Conservation (phyloP, 139 green algal species). For the Asterochloris sp. region DNA sequence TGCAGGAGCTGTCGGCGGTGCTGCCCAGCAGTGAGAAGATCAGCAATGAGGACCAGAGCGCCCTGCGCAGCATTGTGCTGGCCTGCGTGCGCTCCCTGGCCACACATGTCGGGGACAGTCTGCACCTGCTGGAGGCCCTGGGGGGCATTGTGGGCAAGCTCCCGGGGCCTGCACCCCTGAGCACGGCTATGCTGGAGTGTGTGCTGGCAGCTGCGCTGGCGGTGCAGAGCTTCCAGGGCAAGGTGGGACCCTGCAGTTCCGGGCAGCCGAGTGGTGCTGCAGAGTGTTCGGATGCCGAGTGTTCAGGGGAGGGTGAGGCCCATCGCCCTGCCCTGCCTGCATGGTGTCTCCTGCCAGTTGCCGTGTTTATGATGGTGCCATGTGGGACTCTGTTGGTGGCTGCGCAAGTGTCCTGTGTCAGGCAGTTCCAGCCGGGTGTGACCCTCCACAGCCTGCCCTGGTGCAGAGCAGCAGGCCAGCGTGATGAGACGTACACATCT, state of each 20-base stretch:
- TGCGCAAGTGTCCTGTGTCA: too few relatives aligned
- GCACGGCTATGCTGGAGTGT: slow-evolving; percentile 32
- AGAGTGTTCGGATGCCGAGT: neutral
- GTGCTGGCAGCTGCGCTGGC: slow-evolving; percentile 24
- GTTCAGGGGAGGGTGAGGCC: too few relatives aligned
- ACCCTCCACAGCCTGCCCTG: too few relatives aligned
- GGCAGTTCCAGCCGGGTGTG: too few relatives aligned
- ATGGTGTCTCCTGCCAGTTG: too few relatives aligned
- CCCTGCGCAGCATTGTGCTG: slow-evolving; percentile 22
- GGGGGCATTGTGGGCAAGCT: slow-evolving; percentile 26
- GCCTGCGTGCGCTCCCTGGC: slow-evolving; percentile 28
- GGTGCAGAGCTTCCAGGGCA: neutral
- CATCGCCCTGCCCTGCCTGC: too few relatives aligned
- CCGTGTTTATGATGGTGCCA: too few relatives aligned
- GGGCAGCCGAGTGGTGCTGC: neutral
- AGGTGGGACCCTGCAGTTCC: slow-evolving; percentile 17
- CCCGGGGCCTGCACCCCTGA: slow-evolving; percentile 12
- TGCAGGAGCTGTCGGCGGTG: slow-evolving; percentile 30
- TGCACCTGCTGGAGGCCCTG: slow-evolving; percentile 34
- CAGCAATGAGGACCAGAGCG: neutral
- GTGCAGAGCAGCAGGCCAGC: too few relatives aligned
- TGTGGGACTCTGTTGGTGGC: too few relatives aligned
- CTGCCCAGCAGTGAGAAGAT: slow-evolving; percentile 12
- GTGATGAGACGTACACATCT: too few relatives aligned
- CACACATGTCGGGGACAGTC: slow-evolving; percentile 19